phyloP scores from a whole-genome alignment of 441 rosid species.

The Pelargonium cotyledonis region DNA sequence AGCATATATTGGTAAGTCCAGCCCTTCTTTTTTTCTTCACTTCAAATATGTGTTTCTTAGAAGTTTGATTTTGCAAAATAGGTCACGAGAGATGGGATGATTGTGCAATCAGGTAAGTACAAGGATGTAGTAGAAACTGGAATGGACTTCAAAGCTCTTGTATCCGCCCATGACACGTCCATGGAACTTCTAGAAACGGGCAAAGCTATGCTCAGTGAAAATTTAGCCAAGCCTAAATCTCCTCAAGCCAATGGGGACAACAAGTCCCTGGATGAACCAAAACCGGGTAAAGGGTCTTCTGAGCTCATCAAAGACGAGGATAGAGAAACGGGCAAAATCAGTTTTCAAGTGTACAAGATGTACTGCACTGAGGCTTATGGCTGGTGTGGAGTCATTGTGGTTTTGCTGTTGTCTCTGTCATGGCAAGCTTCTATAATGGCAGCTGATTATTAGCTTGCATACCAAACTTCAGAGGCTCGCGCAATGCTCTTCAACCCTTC shows the following conservation, averaged over 20 bases:
- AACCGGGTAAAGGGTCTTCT: constrained; percentile 47
- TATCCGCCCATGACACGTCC: constrained; percentile 77
- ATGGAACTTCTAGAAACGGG: constrained; percentile 43
- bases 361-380: constrained; percentile 89
- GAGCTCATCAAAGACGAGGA: constrained; percentile 87
- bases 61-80: constrained; percentile 12
- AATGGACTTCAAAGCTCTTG: constrained; percentile 63
- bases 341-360: constrained; percentile 59
- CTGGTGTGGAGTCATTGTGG: constrained; percentile 77
- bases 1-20: constrained; percentile 53
- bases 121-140: constrained; percentile 51
- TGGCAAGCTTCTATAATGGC: constrained; percentile 90
- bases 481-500: constrained; percentile 47
- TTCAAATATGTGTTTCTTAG: background rate
- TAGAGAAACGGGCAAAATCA: constrained; percentile 70
- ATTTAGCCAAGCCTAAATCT: constrained; percentile 32
- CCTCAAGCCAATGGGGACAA: constrained; percentile 37
- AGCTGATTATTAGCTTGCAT: constrained; percentile 90
- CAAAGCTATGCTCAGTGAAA: constrained; percentile 20
- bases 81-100: constrained; percentile 71
- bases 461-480: constrained; percentile 61
- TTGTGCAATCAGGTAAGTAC: constrained; percentile 64
- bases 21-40: background rate
- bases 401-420: constrained; percentile 49
- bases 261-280: constrained; percentile 40